phyloP scores from a whole-genome alignment of 108 stramenopile species.

The Schizochytrium sp. region DNA sequence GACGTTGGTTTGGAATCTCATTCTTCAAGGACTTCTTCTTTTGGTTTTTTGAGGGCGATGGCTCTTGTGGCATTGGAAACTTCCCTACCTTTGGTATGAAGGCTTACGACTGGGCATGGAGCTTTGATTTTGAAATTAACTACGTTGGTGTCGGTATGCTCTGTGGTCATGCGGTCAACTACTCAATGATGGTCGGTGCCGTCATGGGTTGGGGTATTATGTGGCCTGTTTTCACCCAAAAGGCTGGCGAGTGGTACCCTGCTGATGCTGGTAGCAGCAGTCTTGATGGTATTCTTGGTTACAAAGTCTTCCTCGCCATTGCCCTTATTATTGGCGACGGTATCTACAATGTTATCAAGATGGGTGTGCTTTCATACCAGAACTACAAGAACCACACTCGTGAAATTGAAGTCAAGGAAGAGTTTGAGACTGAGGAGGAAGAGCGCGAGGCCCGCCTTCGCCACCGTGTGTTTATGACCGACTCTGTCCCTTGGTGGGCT shows the following conservation, averaged over 20 bases:
- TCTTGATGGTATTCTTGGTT: slow-evolving; percentile 36
- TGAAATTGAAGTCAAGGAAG: no score
- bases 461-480: slow-evolving; percentile 42
- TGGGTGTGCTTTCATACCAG: slow-evolving; percentile 36
- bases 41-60: slow-evolving; percentile 48
- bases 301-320: slow-evolving; percentile 55
- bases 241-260: slow-evolving; percentile 53
- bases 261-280: background rate
- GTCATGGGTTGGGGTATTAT: slow-evolving; percentile 50
- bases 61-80: background rate
- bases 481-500: slow-evolving; percentile 14
- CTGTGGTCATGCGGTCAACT: slow-evolving; percentile 34
- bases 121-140: slow-evolving; percentile 27
- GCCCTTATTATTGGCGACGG: slow-evolving; percentile 48
- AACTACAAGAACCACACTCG: slow-evolving; percentile 1
- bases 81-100: slow-evolving; percentile 56
- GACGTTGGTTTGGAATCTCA: slow-evolving; percentile 20
- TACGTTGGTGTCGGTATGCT: slow-evolving; percentile 60
- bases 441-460: slow-evolving; percentile 11
- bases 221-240: slow-evolving; percentile 30
- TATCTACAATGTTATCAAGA: slow-evolving; percentile 47
- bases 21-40: slow-evolving; percentile 50
- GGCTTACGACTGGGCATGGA: slow-evolving; percentile 53
- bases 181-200: slow-evolving; percentile 55
- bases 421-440: background rate